Evolutionary conservation across 495 filamentous ascomycete genomes (phyloP).

Genomic region (Apodospora peruviana): DNA sequence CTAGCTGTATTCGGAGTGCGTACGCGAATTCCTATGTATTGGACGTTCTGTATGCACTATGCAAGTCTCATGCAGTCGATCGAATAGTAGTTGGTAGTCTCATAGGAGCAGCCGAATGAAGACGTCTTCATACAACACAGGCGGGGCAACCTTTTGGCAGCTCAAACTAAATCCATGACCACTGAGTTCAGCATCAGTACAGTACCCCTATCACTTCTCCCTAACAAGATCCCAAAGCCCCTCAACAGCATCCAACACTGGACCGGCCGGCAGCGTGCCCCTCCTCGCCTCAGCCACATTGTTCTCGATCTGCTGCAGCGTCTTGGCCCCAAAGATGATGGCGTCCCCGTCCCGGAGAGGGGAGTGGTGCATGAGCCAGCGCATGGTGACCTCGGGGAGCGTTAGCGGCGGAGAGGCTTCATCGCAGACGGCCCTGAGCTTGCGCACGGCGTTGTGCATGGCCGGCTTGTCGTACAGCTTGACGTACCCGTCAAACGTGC

Average conservation of each 20-base stretch:
- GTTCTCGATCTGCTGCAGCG: conserved; percentile 1
- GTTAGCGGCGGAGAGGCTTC: not conserved
- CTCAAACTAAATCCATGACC: too few relatives aligned
- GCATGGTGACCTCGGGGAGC: conserved; percentile 40
- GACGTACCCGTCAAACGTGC: conserved; percentile 28
- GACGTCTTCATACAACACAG: too few relatives aligned
- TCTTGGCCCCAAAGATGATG: conserved; percentile 46
- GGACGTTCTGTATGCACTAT: too few relatives aligned
- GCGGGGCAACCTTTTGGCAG: too few relatives aligned
- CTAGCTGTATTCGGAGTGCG: too few relatives aligned
- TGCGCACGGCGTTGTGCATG: conserved; percentile 32
- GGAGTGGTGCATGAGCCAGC: conserved; percentile 52
- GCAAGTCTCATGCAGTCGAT: too few relatives aligned
- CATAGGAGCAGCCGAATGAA: too few relatives aligned
- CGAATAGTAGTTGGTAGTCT: too few relatives aligned
- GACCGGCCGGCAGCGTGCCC: not conserved
- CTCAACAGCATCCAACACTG: not conserved
- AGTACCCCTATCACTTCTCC: too few relatives aligned
- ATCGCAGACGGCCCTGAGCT: conserved; percentile 29
- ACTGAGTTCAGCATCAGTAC: too few relatives aligned
- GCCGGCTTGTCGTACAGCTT: conserved; percentile 36
- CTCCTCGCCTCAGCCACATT: conserved; percentile 4
- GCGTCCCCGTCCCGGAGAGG: conserved; percentile 44
- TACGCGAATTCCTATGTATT: too few relatives aligned
- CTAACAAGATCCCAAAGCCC: not conserved